Base-by-base conservation (phyloP, 345 rosid species). In the Eucalyptus erythrocorys region DNA sequence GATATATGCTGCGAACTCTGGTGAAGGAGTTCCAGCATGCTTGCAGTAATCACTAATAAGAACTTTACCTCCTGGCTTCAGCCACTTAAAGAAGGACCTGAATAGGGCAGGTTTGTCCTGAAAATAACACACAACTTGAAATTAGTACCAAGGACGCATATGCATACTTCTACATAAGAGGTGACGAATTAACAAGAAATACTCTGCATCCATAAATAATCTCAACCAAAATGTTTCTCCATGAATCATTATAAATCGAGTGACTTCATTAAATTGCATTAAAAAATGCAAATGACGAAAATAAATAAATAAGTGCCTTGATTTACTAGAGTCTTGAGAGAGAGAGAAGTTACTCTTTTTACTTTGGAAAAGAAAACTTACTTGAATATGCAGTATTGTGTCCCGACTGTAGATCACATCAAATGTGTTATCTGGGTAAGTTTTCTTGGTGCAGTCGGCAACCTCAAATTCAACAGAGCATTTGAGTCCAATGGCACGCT, bases 401-500 rank as follows among this genome's bases (percentile, higher is more conserved):
- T 97, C 99, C 51, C 99, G 97, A 92, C 99, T 97, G 94, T 97
- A 98, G 90, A 98, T 97, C 87, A 97, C 99, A 90, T 98, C 99
- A 91, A 98, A 98, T 40, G 95, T 85, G 89, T 93, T 90, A 71
- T 96, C 96, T 19, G 98, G 96, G 90, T 98, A 98, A 87, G 89
- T 92, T 88, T 94, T 98, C 92, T 89, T 96, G 68, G 99, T 98
- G 94, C 99, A 97, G 91, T 97, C 99, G 89, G 99, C 98, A 89
- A 98, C 99, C 93, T 98, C 99, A 82, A 98, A 98, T 91, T 98
- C 99, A 8, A 96, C 96, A 32, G 98, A 89, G 91, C 94, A 98
- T 91, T 94, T 94, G 91, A 96, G 96, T 88, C 99, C 99, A 91
- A 95, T 94, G 55, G 99, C 99, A 86, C 95, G 97, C 90, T 98